Conservation (phyloP, 1,284 basidiomycete genomes). For the Ceratobasidium sp. region DNA sequence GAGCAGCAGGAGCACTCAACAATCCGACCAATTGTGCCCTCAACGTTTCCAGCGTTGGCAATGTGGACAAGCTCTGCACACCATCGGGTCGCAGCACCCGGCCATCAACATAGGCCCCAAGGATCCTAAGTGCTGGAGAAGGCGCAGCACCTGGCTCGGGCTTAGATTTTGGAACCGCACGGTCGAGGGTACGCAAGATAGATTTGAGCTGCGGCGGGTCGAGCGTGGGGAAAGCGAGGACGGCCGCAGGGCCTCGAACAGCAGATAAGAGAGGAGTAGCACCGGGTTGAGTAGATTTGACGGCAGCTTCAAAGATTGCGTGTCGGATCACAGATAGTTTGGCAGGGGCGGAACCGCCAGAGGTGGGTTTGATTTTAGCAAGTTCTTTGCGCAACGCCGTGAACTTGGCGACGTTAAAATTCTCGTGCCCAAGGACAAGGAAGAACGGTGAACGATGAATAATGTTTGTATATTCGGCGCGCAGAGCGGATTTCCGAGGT, state of each 20-base stretch:
- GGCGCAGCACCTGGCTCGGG: conserved; percentile 54
- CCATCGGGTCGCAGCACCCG: conserved; percentile 71
- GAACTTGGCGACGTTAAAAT: conserved; percentile 74
- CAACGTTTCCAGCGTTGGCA: conserved; percentile 79
- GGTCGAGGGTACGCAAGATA: conserved; percentile 76
- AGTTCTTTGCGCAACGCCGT: conserved; percentile 76
- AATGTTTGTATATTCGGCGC: conserved; percentile 77
- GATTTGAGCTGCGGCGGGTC: conserved; percentile 78
- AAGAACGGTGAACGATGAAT: conserved; percentile 68
- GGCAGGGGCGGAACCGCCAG: conserved; percentile 53
- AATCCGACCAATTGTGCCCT: conserved; percentile 81
- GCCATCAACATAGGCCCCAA: conserved; percentile 82
- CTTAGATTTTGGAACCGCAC: conserved; percentile 66
- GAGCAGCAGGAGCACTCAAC: conserved; percentile 76
- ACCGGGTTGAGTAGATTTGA: conserved; percentile 57
- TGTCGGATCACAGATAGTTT: conserved; percentile 74
- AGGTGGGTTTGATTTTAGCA: conserved; percentile 63
- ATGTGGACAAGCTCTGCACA: conserved; percentile 71
- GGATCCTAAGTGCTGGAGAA: conserved; percentile 65
- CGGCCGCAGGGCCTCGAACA: conserved; percentile 69
- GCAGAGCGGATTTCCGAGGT: conserved; percentile 80
- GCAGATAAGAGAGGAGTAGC: conserved; percentile 51
- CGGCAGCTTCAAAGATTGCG: conserved; percentile 77
- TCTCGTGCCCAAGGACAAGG: conserved; percentile 77
- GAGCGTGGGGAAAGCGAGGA: conserved; percentile 75